Percentiles rank a stretch among this genome's conserved stretches.
Evolutionary conservation across 257 asterid genomes (phyloP).

Genomic region (Nicotiana otophora): DNA sequence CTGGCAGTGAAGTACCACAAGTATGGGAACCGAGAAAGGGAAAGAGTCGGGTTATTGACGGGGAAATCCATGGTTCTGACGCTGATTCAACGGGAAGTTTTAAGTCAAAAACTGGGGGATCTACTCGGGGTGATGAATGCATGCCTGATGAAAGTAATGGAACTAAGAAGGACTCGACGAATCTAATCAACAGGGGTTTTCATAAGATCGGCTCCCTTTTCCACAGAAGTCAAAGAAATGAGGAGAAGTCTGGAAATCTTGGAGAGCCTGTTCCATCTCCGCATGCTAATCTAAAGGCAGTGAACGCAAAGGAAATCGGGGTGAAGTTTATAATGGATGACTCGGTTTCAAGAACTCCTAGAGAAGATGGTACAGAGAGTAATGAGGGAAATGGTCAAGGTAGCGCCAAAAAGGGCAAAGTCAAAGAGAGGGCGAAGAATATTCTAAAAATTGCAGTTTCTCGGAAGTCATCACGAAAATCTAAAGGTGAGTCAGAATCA

Average conservation of each 20-base stretch:
- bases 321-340: constrained; percentile 53
- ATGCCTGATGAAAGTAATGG: constrained; percentile 56
- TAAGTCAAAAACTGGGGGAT: constrained; percentile 23
- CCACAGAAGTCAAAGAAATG: constrained; percentile 38
- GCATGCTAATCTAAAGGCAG: constrained; percentile 38
- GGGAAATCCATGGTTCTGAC: constrained; percentile 16
- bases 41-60: constrained; percentile 37
- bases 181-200: constrained; percentile 46
- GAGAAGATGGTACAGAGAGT: constrained; percentile 35
- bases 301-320: constrained; percentile 39
- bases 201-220: constrained; percentile 57
- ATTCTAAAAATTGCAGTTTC: constrained; percentile 11
- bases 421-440: background rate
- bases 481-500: constrained; percentile 14
- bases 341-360: constrained; percentile 21
- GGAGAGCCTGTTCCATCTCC: constrained; percentile 45
- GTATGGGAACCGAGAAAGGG: constrained; percentile 90
- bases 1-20: constrained; percentile 79
- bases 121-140: constrained; percentile 33
- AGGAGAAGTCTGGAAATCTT: constrained; percentile 27
- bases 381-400: constrained; percentile 24
- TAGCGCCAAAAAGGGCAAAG: constrained; percentile 13
- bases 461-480: background rate
- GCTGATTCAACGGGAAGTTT: constrained; percentile 31
- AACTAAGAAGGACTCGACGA: constrained; percentile 29